A percentile compares a stretch with the other conserved stretches of the same genome.
Conservation (phyloP, 2,329 filamentous ascomycete species). For the Arthroderma sp. region DNA sequence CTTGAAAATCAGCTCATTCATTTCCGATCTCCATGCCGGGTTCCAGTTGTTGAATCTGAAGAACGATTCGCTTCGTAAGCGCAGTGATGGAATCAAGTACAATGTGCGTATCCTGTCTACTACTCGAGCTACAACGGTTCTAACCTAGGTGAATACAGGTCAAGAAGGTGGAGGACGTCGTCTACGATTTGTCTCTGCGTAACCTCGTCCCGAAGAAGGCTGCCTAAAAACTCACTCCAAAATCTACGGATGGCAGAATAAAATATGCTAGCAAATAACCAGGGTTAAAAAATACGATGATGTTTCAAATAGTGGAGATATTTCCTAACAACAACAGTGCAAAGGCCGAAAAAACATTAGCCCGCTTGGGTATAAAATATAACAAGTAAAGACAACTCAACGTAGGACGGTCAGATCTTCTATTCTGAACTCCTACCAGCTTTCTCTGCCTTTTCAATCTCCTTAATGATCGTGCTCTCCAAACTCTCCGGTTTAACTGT, state of each 20-base stretch:
- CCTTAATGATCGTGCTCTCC: slow-evolving; percentile 61
- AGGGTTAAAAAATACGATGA: neutral
- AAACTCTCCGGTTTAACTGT: slow-evolving; percentile 73
- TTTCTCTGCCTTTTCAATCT: slow-evolving; percentile 47
- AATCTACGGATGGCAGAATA: no score
- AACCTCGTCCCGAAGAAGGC: slow-evolving; percentile 53
- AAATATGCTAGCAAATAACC: neutral
- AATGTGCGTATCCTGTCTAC: slow-evolving; percentile 36
- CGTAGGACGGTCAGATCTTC: no score
- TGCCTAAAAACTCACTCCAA: neutral
- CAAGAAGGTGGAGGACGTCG: slow-evolving; percentile 95
- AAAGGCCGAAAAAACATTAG: no score
- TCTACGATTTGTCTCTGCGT: slow-evolving; percentile 83
- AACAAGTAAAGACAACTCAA: no score
- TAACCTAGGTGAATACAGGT: slow-evolving; percentile 36
- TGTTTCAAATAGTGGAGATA: neutral
- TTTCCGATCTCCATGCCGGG: slow-evolving; percentile 89
- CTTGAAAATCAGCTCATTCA: slow-evolving; percentile 75
- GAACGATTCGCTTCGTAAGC: slow-evolving; percentile 79
- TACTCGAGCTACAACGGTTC: neutral
- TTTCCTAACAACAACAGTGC: neutral
- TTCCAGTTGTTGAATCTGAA: slow-evolving; percentile 97
- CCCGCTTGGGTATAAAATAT: no score
- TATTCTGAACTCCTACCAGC: slow-evolving; percentile 1
- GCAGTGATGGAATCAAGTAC: slow-evolving; percentile 91